Conservation (phyloP, 2,329 filamentous ascomycete genomes). For the Trichoderma polysporum region DNA sequence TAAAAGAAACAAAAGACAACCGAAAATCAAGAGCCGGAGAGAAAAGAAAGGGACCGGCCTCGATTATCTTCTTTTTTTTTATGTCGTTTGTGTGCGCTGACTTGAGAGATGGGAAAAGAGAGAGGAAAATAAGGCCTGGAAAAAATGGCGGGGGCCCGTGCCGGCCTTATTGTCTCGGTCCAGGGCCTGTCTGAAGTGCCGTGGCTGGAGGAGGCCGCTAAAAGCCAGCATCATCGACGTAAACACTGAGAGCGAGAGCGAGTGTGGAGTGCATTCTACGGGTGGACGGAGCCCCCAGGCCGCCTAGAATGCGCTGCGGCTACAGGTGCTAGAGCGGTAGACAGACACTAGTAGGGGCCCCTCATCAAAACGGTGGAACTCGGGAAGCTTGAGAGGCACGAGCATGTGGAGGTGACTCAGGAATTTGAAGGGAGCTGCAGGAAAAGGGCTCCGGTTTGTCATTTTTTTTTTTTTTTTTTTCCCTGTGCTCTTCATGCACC, state of each 20-base stretch:
- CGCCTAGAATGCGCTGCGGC: conserved; percentile 8
- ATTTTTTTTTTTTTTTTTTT: background rate
- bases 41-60: conserved; percentile 27
- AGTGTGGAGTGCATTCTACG: background rate
- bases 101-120: conserved; percentile 24
- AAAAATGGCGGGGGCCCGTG: conserved; percentile 26
- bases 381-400: conserved; percentile 8
- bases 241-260: background rate
- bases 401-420: conserved; percentile 20
- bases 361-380: conserved; percentile 8
- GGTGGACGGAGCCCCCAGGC: background rate
- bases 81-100: conserved; percentile 12
- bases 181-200: background rate
- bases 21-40: conserved; percentile 19
- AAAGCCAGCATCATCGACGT: background rate
- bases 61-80: conserved; percentile 17
- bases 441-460: background rate
- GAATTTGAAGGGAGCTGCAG: background rate
- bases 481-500: background rate
- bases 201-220: conserved; percentile 12
- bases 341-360: background rate
- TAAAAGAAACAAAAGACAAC: background rate
- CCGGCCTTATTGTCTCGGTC: conserved; percentile 29
- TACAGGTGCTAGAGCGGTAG: background rate
- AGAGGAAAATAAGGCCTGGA: conserved; percentile 24